Evolutionary conservation across 78 protist species (phyloP).

Genomic region (Chrysochromulina tobinii): DNA sequence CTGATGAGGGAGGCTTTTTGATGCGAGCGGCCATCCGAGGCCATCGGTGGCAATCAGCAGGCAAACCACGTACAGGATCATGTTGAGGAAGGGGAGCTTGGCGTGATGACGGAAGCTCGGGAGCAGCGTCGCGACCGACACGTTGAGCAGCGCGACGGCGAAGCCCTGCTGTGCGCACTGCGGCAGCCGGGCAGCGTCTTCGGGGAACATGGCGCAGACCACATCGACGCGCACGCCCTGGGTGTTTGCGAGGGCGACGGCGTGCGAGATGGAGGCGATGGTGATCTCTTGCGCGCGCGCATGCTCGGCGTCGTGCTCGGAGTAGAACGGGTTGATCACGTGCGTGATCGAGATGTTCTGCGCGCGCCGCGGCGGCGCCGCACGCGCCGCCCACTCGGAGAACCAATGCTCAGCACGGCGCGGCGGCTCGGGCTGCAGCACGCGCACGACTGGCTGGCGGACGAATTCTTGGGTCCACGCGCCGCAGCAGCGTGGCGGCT

Average conservation of each 20-base stretch:
- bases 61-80: not conserved
- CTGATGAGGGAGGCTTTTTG: no score
- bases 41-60: no score
- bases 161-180: not conserved
- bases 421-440: not conserved
- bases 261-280: not conserved
- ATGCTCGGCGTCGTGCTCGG: not conserved
- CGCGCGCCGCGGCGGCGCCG: not conserved
- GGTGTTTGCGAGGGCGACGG: not conserved
- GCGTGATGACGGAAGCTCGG: not conserved
- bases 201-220: not conserved
- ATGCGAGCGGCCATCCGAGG: no score
- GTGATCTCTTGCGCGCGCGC: not conserved
- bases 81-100: not conserved
- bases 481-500: not conserved
- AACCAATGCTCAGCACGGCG: not conserved
- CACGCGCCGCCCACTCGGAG: not conserved
- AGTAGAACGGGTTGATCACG: slow-evolving; percentile 10
- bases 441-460: not conserved
- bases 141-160: not conserved
- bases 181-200: no score
- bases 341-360: not conserved
- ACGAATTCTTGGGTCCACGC: not conserved
- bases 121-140: not conserved
- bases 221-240: not conserved